A percentile compares a stretch with the other conserved stretches of the same genome.
Evolutionary conservation across 1,284 basidiomycete species (phyloP).

Genomic region (Boletellus sp.): DNA sequence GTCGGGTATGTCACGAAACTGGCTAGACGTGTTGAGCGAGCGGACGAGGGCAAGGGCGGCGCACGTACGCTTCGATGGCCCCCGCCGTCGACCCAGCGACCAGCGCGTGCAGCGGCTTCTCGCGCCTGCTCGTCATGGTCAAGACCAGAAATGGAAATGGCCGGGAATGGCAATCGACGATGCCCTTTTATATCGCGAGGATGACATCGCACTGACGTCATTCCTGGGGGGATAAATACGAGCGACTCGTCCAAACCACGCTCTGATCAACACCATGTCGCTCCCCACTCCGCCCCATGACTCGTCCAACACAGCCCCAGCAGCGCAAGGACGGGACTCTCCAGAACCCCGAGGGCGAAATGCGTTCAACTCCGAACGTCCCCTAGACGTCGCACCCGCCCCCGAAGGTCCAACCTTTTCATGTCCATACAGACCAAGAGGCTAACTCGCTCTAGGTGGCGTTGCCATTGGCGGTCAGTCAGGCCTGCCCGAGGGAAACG

Average conservation of each 20-base stretch:
- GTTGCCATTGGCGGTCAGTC: constrained; percentile 41
- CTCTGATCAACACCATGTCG: too few relatives aligned
- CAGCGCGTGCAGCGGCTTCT: constrained; percentile 78
- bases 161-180: too few relatives aligned
- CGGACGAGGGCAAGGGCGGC: background rate
- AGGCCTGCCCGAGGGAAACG: constrained; percentile 39
- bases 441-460: constrained; percentile 32
- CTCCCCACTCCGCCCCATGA: constrained; percentile 11
- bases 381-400: constrained; percentile 39
- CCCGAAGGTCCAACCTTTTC: constrained; percentile 33
- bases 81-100: constrained; percentile 93
- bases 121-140: constrained; percentile 48
- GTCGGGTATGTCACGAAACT: constrained; percentile 87
- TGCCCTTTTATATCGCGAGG: background rate
- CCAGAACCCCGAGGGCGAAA: constrained; percentile 19
- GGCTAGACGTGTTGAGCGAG: constrained; percentile 35
- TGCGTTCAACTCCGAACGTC: constrained; percentile 39
- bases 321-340: background rate
- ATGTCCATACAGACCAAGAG: background rate
- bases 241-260: background rate
- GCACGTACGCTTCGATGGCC: constrained; percentile 81
- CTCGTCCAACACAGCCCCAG: constrained; percentile 6
- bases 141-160: background rate
- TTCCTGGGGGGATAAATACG: constrained; percentile 16
- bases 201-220: constrained; percentile 7